Evolutionary conservation across 1,284 basidiomycete genomes (phyloP).

Genomic region (Hymenochaete sp.): DNA sequence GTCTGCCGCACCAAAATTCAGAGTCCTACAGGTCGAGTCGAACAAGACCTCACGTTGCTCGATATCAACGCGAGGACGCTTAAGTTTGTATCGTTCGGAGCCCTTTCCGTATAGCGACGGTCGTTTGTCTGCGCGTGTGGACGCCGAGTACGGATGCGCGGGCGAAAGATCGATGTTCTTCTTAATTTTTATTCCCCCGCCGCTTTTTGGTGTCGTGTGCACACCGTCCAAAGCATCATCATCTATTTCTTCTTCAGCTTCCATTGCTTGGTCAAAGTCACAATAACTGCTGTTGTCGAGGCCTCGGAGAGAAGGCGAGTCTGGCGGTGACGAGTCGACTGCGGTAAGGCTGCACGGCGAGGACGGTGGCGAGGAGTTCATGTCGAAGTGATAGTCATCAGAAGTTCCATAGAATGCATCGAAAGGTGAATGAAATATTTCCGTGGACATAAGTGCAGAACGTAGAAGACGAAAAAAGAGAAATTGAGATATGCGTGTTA

Average conservation of each 20-base stretch:
- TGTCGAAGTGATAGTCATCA: conserved; percentile 1
- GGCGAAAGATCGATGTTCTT: conserved; percentile 7
- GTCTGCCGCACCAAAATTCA: neutral
- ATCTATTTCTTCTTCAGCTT: neutral
- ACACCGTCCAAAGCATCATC: neutral
- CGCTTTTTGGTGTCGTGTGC: neutral
- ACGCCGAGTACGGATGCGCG: conserved; percentile 22
- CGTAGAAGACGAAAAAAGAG: no score
- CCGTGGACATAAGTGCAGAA: neutral
- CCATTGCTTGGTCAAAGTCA: no score
- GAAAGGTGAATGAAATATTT: conserved; percentile 3
- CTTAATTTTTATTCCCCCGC: neutral
- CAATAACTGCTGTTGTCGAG: no score
- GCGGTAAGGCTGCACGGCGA: conserved; percentile 11
- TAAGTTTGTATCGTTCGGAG: conserved; percentile 7
- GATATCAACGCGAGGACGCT: conserved; percentile 2
- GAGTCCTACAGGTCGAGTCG: no score
- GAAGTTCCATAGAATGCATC: no score
- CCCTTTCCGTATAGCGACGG: conserved; percentile 20
- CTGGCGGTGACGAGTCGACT: conserved; percentile 16
- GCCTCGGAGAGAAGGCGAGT: no score
- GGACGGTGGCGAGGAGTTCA: conserved; percentile 12
- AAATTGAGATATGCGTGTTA: no score
- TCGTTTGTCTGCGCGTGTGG: conserved; percentile 18
- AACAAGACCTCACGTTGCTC: neutral